These are phyloP conservation scores for Exophiala lecanii-corni DNA, from an alignment of 2,329 filamentous ascomycete species.

Conservation along the genomic window DNA sequence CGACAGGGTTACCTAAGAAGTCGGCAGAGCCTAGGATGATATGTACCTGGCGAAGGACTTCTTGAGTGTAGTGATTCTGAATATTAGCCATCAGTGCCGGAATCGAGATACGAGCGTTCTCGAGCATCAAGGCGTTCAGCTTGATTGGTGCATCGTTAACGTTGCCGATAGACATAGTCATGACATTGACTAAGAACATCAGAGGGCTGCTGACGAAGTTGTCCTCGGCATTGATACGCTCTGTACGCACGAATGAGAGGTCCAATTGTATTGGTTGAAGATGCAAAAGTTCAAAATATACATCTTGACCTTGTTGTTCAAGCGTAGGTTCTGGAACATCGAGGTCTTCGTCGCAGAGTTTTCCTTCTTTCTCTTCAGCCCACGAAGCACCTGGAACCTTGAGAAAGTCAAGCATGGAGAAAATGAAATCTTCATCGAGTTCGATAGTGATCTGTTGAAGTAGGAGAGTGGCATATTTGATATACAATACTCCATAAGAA, in stretches of 20 bases:
- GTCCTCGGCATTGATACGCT: slow-evolving; percentile 93
- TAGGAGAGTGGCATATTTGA: slow-evolving; percentile 93
- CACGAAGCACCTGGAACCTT: slow-evolving; percentile 88
- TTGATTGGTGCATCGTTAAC: slow-evolving; percentile 96
- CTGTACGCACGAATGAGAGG: slow-evolving; percentile 92
- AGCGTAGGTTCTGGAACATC: slow-evolving; percentile 89
- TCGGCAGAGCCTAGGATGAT: slow-evolving; percentile 96
- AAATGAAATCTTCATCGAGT: slow-evolving; percentile 96
- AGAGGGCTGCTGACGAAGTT: slow-evolving; percentile 87
- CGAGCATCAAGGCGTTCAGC: slow-evolving; percentile 87
- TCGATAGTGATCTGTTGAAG: slow-evolving; percentile 98
- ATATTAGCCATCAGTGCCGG: slow-evolving; percentile 79
- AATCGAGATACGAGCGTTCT: slow-evolving; percentile 89
- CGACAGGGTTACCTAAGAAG: slow-evolving; percentile 95
- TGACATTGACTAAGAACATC: slow-evolving; percentile 98
- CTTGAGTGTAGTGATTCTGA: slow-evolving; percentile 92
- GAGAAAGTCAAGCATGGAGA: slow-evolving; percentile 88
- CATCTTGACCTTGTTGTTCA: slow-evolving; percentile 80
- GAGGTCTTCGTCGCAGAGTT: slow-evolving; percentile 80
- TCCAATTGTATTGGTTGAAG: slow-evolving; percentile 98
- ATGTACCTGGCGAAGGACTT: slow-evolving; percentile 92
- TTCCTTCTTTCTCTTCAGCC: slow-evolving; percentile 76
- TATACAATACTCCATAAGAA: slow-evolving; percentile 93
- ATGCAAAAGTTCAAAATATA: slow-evolving; percentile 96
- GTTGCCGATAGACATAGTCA: slow-evolving; percentile 99